Conservation (phyloP, 352 stramenopile species). For the Phytophthora tentaculata region DNA sequence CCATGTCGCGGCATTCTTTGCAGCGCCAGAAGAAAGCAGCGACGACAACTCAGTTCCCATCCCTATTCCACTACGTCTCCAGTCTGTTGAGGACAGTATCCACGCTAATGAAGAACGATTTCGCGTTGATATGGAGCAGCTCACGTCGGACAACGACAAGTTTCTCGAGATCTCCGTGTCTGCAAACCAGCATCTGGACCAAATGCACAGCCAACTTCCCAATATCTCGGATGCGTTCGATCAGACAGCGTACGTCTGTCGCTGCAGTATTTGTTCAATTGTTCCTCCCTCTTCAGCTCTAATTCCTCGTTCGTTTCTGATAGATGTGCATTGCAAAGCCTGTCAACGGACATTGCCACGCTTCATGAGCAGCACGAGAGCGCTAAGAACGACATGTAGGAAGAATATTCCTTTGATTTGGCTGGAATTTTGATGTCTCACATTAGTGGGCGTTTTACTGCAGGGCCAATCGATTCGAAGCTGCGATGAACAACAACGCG, state of each 20-base stretch:
- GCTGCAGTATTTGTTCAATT: background rate
- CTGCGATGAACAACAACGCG: slow-evolving; percentile 45
- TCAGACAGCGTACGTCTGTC: slow-evolving; percentile 48
- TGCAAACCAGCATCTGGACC: slow-evolving; percentile 58
- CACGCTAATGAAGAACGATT: slow-evolving; percentile 52
- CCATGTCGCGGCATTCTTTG: slow-evolving; percentile 51
- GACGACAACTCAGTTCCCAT: slow-evolving; percentile 1
- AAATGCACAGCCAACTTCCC: slow-evolving; percentile 58
- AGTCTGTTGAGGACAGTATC: slow-evolving; percentile 55
- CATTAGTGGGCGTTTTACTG: background rate
- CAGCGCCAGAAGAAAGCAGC: slow-evolving; percentile 11
- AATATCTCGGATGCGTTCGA: slow-evolving; percentile 37
- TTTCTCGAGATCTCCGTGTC: slow-evolving; percentile 68
- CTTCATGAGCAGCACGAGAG: slow-evolving; percentile 53
- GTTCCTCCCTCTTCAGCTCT: background rate
- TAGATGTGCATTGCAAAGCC: slow-evolving; percentile 40
- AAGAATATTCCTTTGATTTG: background rate
- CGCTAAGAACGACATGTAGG: slow-evolving; percentile 45
- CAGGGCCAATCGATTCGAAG: slow-evolving; percentile 48
- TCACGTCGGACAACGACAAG: slow-evolving; percentile 54
- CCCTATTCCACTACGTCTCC: slow-evolving; percentile 45
- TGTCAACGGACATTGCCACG: slow-evolving; percentile 54
- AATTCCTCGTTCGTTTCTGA: background rate
- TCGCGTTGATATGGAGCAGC: slow-evolving; percentile 52
- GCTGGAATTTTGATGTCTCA: background rate